These are phyloP conservation scores for Amanita molliuscula DNA, from an alignment of 768 basidiomycete species.

Conservation along the genomic window DNA sequence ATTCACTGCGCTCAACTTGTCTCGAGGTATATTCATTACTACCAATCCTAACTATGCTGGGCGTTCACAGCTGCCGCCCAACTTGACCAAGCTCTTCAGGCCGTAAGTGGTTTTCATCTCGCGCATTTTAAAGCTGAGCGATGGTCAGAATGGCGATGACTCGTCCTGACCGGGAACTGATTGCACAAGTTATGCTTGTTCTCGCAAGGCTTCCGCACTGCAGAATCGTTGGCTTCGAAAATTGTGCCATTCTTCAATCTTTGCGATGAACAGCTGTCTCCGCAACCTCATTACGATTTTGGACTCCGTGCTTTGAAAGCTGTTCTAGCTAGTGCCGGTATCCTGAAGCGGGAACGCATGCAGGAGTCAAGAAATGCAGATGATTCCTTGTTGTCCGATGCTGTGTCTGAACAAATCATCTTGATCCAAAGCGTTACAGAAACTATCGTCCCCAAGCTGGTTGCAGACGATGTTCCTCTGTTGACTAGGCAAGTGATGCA, in stretches of 20 bases:
- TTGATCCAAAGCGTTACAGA: constrained; percentile 97
- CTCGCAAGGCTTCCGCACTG: constrained; percentile 98
- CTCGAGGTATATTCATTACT: constrained; percentile 92
- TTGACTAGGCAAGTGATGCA: constrained; percentile 62
- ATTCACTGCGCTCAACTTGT: neutral
- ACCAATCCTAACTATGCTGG: constrained; percentile 99
- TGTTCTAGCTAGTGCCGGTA: constrained; percentile 93
- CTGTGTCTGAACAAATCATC: constrained; percentile 85
- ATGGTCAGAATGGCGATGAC: constrained; percentile 92
- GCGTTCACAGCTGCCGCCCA: constrained; percentile 82
- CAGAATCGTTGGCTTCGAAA: constrained; percentile 95
- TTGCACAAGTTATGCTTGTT: constrained; percentile 99
- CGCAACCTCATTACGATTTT: constrained; percentile 98
- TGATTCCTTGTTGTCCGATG: constrained; percentile 52
- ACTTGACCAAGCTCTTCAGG: constrained; percentile 86
- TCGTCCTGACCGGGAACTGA: constrained; percentile 93
- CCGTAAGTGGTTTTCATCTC: constrained; percentile 44
- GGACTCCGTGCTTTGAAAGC: constrained; percentile 96
- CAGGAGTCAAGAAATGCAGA: constrained; percentile 34
- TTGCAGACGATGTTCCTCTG: constrained; percentile 93
- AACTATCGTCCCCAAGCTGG: constrained; percentile 96
- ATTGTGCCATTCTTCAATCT: constrained; percentile 99
- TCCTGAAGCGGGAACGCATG: constrained; percentile 87
- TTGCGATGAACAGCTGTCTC: constrained; percentile 92
- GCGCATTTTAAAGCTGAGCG: constrained; percentile 7